Percentiles rank a stretch among this genome's conserved stretches.
Evolutionary conservation across 192 early-diverging fungal genomes (phyloP).

Genomic region (Coemansia sp.): DNA sequence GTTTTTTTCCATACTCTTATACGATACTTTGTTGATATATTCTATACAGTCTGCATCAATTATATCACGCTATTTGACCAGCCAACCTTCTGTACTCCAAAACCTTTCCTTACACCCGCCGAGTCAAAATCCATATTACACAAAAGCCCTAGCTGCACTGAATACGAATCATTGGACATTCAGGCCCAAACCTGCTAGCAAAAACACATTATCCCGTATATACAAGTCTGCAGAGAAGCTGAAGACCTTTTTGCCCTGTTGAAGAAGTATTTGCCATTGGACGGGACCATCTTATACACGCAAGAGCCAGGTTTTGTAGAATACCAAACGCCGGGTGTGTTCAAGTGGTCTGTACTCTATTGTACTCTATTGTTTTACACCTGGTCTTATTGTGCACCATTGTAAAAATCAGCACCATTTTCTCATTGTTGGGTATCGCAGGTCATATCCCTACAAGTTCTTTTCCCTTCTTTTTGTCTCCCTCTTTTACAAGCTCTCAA

Average conservation of each 20-base stretch:
- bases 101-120: neutral
- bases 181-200: too few relatives aligned
- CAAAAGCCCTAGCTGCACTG: neutral
- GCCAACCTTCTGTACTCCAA: neutral
- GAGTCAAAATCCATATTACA: neutral
- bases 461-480: neutral
- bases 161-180: too few relatives aligned
- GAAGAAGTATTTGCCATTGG: too few relatives aligned
- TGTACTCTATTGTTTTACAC: neutral
- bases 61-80: neutral
- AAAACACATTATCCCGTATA: too few relatives aligned
- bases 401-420: neutral
- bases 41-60: neutral
- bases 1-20: neutral
- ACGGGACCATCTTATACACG: too few relatives aligned
- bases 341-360: neutral
- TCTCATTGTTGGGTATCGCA: neutral
- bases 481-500: neutral
- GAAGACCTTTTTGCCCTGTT: too few relatives aligned
- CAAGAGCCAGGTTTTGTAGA: neutral
- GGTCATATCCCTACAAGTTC: neutral
- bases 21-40: neutral
- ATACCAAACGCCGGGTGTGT: neutral
- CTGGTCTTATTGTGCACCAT: constrained; percentile 3
- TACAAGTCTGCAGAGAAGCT: too few relatives aligned